Base-by-base conservation (phyloP, 805 yeast genomes). In the Candida cerambycidarum region DNA sequence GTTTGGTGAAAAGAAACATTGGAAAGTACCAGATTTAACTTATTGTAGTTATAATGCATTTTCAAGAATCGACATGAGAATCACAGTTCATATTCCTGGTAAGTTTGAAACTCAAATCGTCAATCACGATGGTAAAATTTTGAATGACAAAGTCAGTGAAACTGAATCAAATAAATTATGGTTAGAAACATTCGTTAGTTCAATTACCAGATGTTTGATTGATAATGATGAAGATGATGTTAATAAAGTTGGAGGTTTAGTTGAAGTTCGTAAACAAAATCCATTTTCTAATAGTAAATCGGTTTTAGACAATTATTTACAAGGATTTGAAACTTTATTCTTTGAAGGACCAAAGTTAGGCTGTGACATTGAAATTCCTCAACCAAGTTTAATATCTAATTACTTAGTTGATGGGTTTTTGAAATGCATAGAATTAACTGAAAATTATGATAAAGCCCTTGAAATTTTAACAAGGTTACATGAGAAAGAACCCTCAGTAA, bases 201-300 rank as follows among this genome's bases (percentile, higher is more conserved):
- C 89, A 2, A 75, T 89, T 48, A 80, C 89, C 17, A 76, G 99
- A 54, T 69, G 90, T 6, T 62, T 93, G 32, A 65, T 89, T 43
- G 79, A 79, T 19, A 61, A 66, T 5, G 89, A 86, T 39, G 96
- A 89, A 39, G 89, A 83, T 34, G 92, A 85, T 42, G 60, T 59
- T 32, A 67, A 69, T 46, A 67, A 67, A 41, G 62, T 60, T 11
- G 62, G 83, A 64, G 66, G 85, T 68, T 55, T 93, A 43, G 95
- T 89, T 8, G 96, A 90, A 58, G 84, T 93, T 29, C 78, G 96
- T 51, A 80, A 84, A 45, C 72, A 88, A 43, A 85, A 89, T 54
- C 97, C 97, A 4, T 76, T 93, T 46, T 57, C 71, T 19, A 65
- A 63, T 24, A 65, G 68, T 8, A 65, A 66, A 41, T 58, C 55